These are phyloP conservation scores for Psilocybe azurescens DNA, from an alignment of 768 basidiomycete genomes.

Conservation along the genomic window DNA sequence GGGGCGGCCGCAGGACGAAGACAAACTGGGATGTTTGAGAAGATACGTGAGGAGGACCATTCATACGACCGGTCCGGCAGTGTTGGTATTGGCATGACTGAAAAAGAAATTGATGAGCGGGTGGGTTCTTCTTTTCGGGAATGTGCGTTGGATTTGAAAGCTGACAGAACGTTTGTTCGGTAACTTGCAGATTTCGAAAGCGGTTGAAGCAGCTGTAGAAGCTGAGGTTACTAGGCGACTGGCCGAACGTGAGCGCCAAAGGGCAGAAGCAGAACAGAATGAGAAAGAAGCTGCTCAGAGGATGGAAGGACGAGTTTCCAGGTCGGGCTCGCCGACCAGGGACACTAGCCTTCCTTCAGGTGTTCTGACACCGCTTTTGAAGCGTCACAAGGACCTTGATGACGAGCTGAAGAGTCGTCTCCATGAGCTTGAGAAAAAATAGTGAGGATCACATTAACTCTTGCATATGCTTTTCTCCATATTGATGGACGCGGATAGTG, in stretches of 20 bases:
- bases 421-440: slow-evolving; percentile 73
- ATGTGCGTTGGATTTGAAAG: background rate
- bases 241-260: slow-evolving; percentile 50
- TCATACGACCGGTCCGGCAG: slow-evolving; percentile 35
- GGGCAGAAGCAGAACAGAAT: slow-evolving; percentile 42
- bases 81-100: slow-evolving; percentile 51
- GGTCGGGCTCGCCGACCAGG: slow-evolving; percentile 39
- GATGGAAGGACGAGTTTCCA: slow-evolving; percentile 27
- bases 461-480: slow-evolving; percentile 8
- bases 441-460: slow-evolving; percentile 50
- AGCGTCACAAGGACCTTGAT: slow-evolving; percentile 71
- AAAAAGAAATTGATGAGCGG: slow-evolving; percentile 77
- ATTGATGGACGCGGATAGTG: slow-evolving; percentile 41
- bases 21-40: slow-evolving; percentile 27
- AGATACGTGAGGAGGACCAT: slow-evolving; percentile 31
- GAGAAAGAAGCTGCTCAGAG: slow-evolving; percentile 36
- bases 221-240: slow-evolving; percentile 73
- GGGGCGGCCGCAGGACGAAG: slow-evolving; percentile 18
- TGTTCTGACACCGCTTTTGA: slow-evolving; percentile 65
- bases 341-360: slow-evolving; percentile 48
- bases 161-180: slow-evolving; percentile 1
- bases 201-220: slow-evolving; percentile 79
- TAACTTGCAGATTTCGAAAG: slow-evolving; percentile 62
- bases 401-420: slow-evolving; percentile 67
- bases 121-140: slow-evolving; percentile 40